These are phyloP conservation scores for Cichorium intybus DNA, from an alignment of 140 eudicot genomes.

Conservation along the genomic window DNA sequence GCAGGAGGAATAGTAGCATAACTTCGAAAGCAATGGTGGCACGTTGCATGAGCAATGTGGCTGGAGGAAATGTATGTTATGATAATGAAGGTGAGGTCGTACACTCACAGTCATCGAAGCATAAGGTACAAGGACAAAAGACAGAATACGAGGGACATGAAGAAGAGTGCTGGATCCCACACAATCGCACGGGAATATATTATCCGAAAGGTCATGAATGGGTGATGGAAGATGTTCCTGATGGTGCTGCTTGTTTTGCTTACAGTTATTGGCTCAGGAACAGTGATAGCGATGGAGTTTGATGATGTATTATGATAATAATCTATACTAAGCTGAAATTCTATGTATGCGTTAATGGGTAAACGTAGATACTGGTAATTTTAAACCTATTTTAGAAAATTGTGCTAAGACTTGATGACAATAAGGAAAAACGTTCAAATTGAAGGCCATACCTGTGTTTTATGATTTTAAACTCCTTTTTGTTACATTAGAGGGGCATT, in stretches of 20 bases:
- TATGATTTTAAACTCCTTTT: no score
- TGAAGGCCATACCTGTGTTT: not conserved
- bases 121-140: not conserved
- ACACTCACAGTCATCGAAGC: conserved; percentile 8
- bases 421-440: not conserved
- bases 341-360: not conserved
- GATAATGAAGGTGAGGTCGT: conserved; percentile 15
- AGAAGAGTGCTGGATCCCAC: conserved; percentile 52
- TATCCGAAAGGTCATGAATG: conserved; percentile 58
- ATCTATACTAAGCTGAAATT: not conserved
- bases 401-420: not conserved
- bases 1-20: conserved; percentile 18
- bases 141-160: conserved; percentile 1
- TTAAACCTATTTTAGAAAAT: not conserved
- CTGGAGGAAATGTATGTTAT: conserved; percentile 11
- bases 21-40: conserved; percentile 20
- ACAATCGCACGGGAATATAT: conserved; percentile 72
- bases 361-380: not conserved
- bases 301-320: conserved; percentile 1
- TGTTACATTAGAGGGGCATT: no score
- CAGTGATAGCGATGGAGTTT: conserved; percentile 5
- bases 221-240: conserved; percentile 63
- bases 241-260: conserved; percentile 44
- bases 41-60: conserved; percentile 33
- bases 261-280: conserved; percentile 46